Evolutionary conservation across 352 stramenopile genomes (phyloP).

Genomic region (Pythium guiyangense): DNA sequence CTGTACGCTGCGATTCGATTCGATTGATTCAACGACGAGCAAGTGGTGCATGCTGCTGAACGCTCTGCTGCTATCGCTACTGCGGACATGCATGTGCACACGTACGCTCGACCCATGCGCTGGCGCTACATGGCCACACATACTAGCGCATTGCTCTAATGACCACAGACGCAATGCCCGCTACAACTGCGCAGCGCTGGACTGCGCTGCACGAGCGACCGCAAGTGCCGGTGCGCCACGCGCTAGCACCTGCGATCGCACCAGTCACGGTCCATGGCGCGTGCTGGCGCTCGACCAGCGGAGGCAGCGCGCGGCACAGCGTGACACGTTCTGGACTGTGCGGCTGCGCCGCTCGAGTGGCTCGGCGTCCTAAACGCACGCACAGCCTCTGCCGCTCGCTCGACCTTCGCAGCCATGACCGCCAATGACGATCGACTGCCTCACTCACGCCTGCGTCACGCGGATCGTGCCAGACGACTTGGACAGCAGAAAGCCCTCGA

Average conservation of each 20-base stretch:
- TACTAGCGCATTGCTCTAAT: no score
- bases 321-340: constrained; percentile 7
- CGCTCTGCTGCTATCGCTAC: neutral
- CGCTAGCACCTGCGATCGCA: no score
- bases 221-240: neutral
- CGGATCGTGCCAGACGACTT: constrained; percentile 41
- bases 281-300: neutral
- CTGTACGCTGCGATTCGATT: neutral
- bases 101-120: no score
- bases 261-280: neutral
- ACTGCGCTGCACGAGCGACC: no score
- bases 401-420: neutral
- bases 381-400: neutral
- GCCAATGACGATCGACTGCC: neutral
- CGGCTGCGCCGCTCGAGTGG: neutral
- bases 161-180: neutral
- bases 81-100: no score
- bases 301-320: neutral
- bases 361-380: neutral
- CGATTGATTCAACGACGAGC: neutral
- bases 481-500: constrained; percentile 33
- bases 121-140: no score
- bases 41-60: no score
- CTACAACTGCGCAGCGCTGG: neutral
- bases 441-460: constrained; percentile 7